Evolutionary conservation across 1,139 yeast species (phyloP).

Genomic region (Sugiyamaella paludigena): DNA sequence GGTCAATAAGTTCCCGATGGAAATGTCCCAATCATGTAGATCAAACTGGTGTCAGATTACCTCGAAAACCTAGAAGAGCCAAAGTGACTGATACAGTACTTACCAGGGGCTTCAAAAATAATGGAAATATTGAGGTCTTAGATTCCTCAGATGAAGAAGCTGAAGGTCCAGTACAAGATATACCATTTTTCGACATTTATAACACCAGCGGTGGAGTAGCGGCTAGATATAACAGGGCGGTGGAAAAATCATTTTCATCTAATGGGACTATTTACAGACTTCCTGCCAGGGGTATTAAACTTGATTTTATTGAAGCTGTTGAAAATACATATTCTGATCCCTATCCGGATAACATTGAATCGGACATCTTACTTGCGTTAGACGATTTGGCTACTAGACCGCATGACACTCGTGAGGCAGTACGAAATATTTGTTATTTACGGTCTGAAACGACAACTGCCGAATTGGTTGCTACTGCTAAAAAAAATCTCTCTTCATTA

Average conservation of each 20-base stretch:
- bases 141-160: conserved; percentile 39
- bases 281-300: conserved; percentile 67
- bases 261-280: conserved; percentile 58
- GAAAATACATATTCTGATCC: conserved; percentile 26
- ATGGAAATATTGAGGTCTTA: conserved; percentile 65
- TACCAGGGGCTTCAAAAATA: conserved; percentile 59
- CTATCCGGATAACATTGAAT: conserved; percentile 26
- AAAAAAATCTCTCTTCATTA: conserved; percentile 37
- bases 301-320: conserved; percentile 63
- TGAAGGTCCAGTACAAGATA: conserved; percentile 34
- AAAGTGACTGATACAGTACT: conserved; percentile 54
- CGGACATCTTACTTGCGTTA: conserved; percentile 35
- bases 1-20: conserved; percentile 83
- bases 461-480: conserved; percentile 28
- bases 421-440: conserved; percentile 37
- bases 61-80: conserved; percentile 55
- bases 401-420: conserved; percentile 34
- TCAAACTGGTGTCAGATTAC: conserved; percentile 45
- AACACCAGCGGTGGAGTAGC: conserved; percentile 47
- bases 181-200: conserved; percentile 48
- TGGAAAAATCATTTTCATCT: conserved; percentile 42
- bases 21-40: conserved; percentile 88
- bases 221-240: conserved; percentile 41
- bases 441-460: conserved; percentile 30
- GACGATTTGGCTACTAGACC: conserved; percentile 37